Evolutionary conservation across 169 alveolate genomes (phyloP).

Genomic region (Plasmodium coatneyi): DNA sequence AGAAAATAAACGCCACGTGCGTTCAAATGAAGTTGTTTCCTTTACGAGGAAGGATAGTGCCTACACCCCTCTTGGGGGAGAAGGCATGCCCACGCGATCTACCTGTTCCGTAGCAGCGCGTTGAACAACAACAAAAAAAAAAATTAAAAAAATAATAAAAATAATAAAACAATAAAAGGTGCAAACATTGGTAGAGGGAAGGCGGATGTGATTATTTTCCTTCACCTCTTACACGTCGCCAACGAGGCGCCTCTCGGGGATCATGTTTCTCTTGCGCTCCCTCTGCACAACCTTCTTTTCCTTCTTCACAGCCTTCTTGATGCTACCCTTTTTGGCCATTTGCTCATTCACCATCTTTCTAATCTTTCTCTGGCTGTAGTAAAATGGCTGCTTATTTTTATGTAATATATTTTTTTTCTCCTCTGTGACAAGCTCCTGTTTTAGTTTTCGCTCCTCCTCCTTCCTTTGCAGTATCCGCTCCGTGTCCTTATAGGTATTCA

Average conservation of each 20-base stretch:
- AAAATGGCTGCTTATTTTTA: constrained; percentile 51
- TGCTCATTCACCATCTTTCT: constrained; percentile 52
- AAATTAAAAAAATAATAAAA: too few relatives aligned
- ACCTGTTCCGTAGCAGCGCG: background rate
- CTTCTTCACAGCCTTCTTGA: constrained; percentile 40
- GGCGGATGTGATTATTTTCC: background rate
- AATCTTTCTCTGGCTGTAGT: constrained; percentile 46
- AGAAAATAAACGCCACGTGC: background rate
- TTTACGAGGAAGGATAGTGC: background rate
- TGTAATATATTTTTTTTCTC: constrained; percentile 38
- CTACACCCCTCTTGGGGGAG: background rate
- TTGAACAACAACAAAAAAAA: background rate
- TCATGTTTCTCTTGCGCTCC: constrained; percentile 31
- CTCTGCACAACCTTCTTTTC: constrained; percentile 43
- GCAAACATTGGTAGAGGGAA: background rate
- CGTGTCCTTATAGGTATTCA: constrained; percentile 17
- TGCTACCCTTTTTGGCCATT: background rate
- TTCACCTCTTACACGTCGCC: background rate
- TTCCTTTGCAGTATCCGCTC: constrained; percentile 30
- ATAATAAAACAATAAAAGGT: background rate
- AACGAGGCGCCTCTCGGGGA: constrained; percentile 17
- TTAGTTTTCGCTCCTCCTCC: constrained; percentile 60
- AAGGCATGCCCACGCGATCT: background rate
- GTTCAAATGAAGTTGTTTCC: background rate
- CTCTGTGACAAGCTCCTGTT: constrained; percentile 18